These are phyloP conservation scores for Halenospora varia DNA, from an alignment of 495 filamentous ascomycete species.

Conservation along the genomic window DNA sequence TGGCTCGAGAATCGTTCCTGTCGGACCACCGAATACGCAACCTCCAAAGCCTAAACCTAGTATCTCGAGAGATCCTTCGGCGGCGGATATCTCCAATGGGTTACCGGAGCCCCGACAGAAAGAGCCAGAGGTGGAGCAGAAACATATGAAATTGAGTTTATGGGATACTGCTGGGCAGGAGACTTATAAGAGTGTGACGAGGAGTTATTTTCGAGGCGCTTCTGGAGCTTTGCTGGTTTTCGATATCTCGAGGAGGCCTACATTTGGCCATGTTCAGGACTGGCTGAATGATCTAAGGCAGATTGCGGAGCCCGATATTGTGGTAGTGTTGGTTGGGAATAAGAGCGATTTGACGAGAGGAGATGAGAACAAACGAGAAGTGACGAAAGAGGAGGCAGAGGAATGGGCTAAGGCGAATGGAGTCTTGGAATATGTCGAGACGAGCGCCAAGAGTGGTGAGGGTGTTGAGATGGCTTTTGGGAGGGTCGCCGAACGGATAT, in stretches of 20 bases:
- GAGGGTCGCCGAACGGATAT: constrained; percentile 89
- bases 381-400: constrained; percentile 73
- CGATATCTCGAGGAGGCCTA: constrained; percentile 83
- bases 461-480: constrained; percentile 91
- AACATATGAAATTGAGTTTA: constrained; percentile 70
- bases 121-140: constrained; percentile 42
- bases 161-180: constrained; percentile 99
- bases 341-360: constrained; percentile 72
- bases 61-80: constrained; percentile 22
- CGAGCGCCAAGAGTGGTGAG: constrained; percentile 90
- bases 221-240: constrained; percentile 91
- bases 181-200: constrained; percentile 92
- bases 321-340: constrained; percentile 92
- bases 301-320: constrained; percentile 90
- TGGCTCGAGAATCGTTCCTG: constrained; percentile 87
- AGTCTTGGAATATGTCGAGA: constrained; percentile 88
- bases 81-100: constrained; percentile 25
- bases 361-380: constrained; percentile 65
- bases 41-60: constrained; percentile 23
- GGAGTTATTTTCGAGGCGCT: constrained; percentile 92
- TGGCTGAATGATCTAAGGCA: constrained; percentile 91
- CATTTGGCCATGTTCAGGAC: constrained; percentile 76
- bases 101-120: constrained; percentile 33
- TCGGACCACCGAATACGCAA: constrained; percentile 66
- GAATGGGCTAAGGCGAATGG: constrained; percentile 82